These are phyloP conservation scores for Coniochaeta hoffmannii DNA, from an alignment of 2,329 filamentous ascomycete genomes.

Conservation along the genomic window DNA sequence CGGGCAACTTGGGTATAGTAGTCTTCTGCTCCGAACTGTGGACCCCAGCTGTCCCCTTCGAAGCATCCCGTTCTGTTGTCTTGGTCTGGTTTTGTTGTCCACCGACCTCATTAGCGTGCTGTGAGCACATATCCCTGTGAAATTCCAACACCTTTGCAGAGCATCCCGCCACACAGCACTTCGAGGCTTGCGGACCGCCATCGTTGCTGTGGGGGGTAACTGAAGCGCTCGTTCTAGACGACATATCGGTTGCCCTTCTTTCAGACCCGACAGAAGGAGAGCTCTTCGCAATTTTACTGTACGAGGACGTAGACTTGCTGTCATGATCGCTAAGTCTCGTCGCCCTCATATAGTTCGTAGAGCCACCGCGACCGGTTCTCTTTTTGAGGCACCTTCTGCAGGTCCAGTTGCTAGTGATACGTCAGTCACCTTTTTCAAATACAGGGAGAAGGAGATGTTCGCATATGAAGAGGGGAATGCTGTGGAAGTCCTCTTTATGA, in stretches of 20 bases:
- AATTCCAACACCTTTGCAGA: neutral
- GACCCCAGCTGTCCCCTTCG: neutral
- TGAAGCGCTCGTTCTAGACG: neutral
- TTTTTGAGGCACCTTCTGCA: neutral
- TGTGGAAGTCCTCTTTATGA: neutral
- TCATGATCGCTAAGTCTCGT: neutral
- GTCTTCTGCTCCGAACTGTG: neutral
- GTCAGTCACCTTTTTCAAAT: neutral
- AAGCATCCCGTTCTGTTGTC: no score
- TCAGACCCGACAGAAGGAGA: neutral
- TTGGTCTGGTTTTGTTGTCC: neutral
- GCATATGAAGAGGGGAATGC: neutral
- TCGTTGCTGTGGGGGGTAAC: conserved; percentile 1
- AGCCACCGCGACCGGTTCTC: neutral
- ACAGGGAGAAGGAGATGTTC: neutral
- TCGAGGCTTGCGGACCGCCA: neutral
- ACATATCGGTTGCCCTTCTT: neutral
- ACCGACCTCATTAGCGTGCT: neutral
- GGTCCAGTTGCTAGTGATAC: neutral
- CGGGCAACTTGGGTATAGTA: neutral
- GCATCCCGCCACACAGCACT: neutral
- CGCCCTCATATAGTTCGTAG: neutral
- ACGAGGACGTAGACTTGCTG: neutral
- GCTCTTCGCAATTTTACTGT: neutral
- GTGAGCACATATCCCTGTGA: neutral